phyloP scores from a whole-genome alignment of 345 rosid genomes.

The Hibiscus mutabilis region DNA sequence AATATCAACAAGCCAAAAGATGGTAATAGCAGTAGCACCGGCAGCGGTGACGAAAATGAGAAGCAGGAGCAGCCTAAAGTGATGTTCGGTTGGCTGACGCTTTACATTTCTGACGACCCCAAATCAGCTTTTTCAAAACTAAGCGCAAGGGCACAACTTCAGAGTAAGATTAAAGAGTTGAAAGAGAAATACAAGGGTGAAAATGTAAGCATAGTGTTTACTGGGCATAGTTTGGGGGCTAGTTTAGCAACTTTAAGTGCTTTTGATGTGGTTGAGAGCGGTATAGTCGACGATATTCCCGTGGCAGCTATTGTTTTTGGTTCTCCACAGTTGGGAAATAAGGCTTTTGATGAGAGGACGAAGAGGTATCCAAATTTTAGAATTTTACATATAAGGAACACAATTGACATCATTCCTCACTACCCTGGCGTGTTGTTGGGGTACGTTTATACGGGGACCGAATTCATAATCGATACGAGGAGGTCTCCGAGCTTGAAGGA shows the following conservation, averaged over 20 bases:
- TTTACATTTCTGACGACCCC: slow-evolving; percentile 59
- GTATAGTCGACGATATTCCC: slow-evolving; percentile 41
- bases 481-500: slow-evolving; percentile 46
- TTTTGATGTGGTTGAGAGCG: slow-evolving; percentile 67
- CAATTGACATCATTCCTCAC: slow-evolving; percentile 60
- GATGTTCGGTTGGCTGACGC: slow-evolving; percentile 78
- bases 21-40: slow-evolving; percentile 20
- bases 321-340: slow-evolving; percentile 72
- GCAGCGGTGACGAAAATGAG: slow-evolving; percentile 38
- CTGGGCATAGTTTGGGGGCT: slow-evolving; percentile 89
- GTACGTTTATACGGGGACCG: slow-evolving; percentile 37
- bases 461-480: slow-evolving; percentile 63
- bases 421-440: slow-evolving; percentile 63
- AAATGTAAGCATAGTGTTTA: slow-evolving; percentile 45
- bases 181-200: slow-evolving; percentile 43
- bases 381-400: slow-evolving; percentile 58
- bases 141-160: slow-evolving; percentile 54
- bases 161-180: slow-evolving; percentile 45
- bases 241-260: slow-evolving; percentile 56
- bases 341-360: slow-evolving; percentile 42
- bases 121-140: slow-evolving; percentile 54
- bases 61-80: slow-evolving; percentile 44
- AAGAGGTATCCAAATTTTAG: slow-evolving; percentile 38
- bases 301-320: slow-evolving; percentile 76
- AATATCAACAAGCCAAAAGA: no score